Evolutionary conservation across 371 early-diverging fungal species (phyloP).

Genomic region (Rhizopus microsporus): DNA sequence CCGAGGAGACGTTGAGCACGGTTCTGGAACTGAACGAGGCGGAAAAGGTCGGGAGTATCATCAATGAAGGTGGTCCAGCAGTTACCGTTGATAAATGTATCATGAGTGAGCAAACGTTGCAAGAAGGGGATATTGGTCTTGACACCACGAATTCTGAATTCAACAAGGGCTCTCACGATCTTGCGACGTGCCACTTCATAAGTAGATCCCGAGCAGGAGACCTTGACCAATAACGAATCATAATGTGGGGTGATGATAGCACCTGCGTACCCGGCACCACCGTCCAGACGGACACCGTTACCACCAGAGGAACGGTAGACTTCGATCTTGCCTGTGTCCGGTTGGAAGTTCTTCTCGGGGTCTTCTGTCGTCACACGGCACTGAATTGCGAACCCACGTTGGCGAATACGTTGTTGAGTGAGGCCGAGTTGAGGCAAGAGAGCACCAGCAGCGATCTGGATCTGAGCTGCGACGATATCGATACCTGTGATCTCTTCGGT

Average conservation of each 20-base stretch:
- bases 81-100: conserved; percentile 72
- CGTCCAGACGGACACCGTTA: conserved; percentile 91
- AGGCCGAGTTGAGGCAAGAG: conserved; percentile 78
- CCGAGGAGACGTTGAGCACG: conserved; percentile 87
- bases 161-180: conserved; percentile 84
- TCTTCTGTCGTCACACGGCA: conserved; percentile 96
- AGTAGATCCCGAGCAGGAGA: conserved; percentile 83
- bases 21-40: conserved; percentile 72
- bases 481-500: conserved; percentile 95
- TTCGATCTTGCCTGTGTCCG: conserved; percentile 93
- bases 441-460: conserved; percentile 90
- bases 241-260: conserved; percentile 93
- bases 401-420: conserved; percentile 78
- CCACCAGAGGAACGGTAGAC: conserved; percentile 88
- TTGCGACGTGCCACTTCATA: conserved; percentile 89
- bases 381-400: conserved; percentile 90
- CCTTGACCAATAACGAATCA: conserved; percentile 95
- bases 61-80: conserved; percentile 98
- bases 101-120: conserved; percentile 81
- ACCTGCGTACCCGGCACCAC: conserved; percentile 88
- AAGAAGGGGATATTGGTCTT: conserved; percentile 96
- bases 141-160: conserved; percentile 95
- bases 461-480: conserved; percentile 91
- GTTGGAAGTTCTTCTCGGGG: conserved; percentile 86
- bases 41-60: conserved; percentile 89